Evolutionary conservation across 108 stramenopile genomes (phyloP), one percentile per base, ranked within the genome.

Genomic region (Nitzschia sp.): DNA sequence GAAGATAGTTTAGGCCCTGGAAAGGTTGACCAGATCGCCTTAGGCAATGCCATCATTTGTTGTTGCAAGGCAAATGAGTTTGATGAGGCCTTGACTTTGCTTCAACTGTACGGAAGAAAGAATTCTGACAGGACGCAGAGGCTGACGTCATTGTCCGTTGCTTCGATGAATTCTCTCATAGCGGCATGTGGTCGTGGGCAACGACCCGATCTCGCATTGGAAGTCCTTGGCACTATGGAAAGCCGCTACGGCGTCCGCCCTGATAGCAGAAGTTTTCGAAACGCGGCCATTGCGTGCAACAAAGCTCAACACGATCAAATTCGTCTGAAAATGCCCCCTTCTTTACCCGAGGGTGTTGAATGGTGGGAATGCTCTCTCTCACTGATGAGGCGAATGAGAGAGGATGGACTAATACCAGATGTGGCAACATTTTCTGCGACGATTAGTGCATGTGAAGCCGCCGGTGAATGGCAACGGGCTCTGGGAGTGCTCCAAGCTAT

Each of bases 381-480:
- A 6, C 75, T 91, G 8, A 66, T 88, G 3, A 38, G 87, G 17
- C 70, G 90, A 26, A 88, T 88, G 90, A 66, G 58, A 25, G 90
- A 91, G 71, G 87, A 82, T 34, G 81, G 83, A 15, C 41, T 88
- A 31, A 64, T 63, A 44, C 90, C 90, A 47, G 82, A 83, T 57
- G 63, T 67, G 19, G 84, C 82, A 61, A 84, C 76, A 15, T 79
- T 74, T 45, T 88, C 87, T 26, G 85, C 86, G 27, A 81, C 71
- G 9, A 86, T 91, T 21, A 84, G 83, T 68, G 80, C 86, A 29
- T 85, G 80, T 45, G 85, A 91, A 69, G 79, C 86, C 35, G 90
- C 85, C 8, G 90, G 90, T 17, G 63, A 91, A 72, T 91, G 90
- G 90, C 90, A 91, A 59, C 80, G 87, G 9, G 90, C 90, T 13